Evolutionary conservation across 2,329 filamentous ascomycete species (phyloP).

Genomic region (Verticillium zaregamsianum): DNA sequence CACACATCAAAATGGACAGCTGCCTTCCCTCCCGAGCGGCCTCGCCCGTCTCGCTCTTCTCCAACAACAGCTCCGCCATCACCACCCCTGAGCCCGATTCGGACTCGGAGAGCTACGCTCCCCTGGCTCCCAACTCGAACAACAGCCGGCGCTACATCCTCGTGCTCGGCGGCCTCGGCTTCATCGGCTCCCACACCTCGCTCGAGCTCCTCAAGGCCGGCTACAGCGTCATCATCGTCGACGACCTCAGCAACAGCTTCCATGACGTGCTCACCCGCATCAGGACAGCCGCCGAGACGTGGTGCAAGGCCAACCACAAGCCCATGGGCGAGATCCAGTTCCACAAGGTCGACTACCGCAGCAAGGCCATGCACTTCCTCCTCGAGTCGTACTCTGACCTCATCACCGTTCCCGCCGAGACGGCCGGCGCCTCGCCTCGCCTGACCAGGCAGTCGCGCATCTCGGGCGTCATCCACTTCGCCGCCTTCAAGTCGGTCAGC

Average conservation of each 20-base stretch:
- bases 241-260: constrained; percentile 40
- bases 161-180: constrained; percentile 50
- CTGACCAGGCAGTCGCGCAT: constrained; percentile 40
- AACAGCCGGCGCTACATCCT: constrained; percentile 28
- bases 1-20: constrained; percentile 10
- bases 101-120: constrained; percentile 2
- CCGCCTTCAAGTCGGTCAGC: constrained; percentile 62
- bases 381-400: constrained; percentile 28
- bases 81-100: constrained; percentile 1
- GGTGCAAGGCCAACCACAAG: constrained; percentile 18
- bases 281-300: constrained; percentile 20
- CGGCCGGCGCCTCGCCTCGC: not conserved
- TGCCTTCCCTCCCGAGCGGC: constrained; percentile 10
- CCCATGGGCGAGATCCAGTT: constrained; percentile 26
- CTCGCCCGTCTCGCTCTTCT: constrained; percentile 7
- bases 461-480: constrained; percentile 64
- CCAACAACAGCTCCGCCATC: constrained; percentile 3
- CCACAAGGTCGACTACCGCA: constrained; percentile 33
- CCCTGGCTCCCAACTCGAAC: not conserved
- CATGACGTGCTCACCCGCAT: constrained; percentile 23
- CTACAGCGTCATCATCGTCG: constrained; percentile 47
- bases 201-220: constrained; percentile 49
- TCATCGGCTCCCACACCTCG: constrained; percentile 52
- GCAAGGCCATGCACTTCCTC: constrained; percentile 29
- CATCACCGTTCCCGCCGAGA: constrained; percentile 6